phyloP scores from a whole-genome alignment of 2,329 filamentous ascomycete species.

The Talaromyces sp. region DNA sequence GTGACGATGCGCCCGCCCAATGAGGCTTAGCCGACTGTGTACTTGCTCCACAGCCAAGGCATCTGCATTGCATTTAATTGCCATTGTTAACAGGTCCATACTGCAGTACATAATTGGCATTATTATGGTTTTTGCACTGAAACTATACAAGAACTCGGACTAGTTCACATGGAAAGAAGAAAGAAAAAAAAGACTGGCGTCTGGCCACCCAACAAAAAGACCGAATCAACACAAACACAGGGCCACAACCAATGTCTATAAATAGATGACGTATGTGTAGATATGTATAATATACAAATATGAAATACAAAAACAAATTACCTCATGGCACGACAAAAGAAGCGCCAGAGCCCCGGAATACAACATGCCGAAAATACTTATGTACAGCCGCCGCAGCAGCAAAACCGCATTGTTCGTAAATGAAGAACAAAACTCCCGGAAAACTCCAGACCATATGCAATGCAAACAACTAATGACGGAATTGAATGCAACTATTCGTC shows the following conservation, averaged over 20 bases:
- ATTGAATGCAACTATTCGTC: constrained; percentile 29
- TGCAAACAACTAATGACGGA: background rate
- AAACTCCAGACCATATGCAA: background rate
- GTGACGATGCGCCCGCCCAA: constrained; percentile 14
- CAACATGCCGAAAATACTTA: background rate
- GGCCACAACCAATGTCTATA: background rate
- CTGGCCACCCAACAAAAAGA: background rate
- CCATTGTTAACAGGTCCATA: too few relatives aligned
- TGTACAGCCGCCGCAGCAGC: background rate
- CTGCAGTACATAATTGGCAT: background rate
- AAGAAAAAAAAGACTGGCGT: background rate
- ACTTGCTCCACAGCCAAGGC: background rate
- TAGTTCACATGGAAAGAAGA: background rate
- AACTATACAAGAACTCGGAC: background rate
- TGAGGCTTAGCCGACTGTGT: constrained; percentile 11
- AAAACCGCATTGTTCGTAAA: background rate
- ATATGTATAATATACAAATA: background rate
- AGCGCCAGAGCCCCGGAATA: background rate
- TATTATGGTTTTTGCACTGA: background rate
- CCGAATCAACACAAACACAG: background rate
- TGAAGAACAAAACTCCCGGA: background rate
- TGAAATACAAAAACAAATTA: background rate
- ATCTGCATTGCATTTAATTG: background rate
- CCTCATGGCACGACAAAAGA: background rate
- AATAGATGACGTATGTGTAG: background rate